Conservation (phyloP, 352 stramenopile species). For the Phytophthora lateralis region DNA sequence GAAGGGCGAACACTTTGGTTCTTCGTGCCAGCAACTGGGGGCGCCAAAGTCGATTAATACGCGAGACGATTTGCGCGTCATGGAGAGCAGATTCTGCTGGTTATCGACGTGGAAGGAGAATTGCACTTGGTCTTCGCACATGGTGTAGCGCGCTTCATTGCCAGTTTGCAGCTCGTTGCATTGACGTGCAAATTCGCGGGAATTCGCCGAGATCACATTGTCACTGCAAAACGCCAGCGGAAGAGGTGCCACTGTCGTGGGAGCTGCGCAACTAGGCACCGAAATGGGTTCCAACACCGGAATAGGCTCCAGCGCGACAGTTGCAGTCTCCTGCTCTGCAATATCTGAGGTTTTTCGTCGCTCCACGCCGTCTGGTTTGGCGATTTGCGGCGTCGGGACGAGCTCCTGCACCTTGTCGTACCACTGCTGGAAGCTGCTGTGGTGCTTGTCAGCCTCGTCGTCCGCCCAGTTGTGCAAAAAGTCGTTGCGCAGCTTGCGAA, state of each 20-base stretch:
- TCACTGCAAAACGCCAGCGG: conserved; percentile 2
- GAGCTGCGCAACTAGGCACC: neutral
- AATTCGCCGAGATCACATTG: neutral
- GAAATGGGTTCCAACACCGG: conserved; percentile 15
- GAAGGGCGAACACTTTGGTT: conserved; percentile 32
- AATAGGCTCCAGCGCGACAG: conserved; percentile 4
- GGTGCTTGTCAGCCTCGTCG: conserved; percentile 49
- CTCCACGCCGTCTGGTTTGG: conserved; percentile 39
- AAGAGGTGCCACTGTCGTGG: neutral
- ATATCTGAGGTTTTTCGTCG: conserved; percentile 1
- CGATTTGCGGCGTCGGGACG: conserved; percentile 53
- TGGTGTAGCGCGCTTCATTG: conserved; percentile 17
- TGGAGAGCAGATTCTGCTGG: conserved; percentile 27
- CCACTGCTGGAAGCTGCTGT: conserved; percentile 57
- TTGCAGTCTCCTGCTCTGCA: neutral
- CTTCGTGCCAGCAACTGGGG: conserved; percentile 54
- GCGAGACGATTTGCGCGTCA: conserved; percentile 25
- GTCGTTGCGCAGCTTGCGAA: conserved; percentile 46
- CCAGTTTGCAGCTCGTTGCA: conserved; percentile 19
- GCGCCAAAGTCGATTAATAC: conserved; percentile 62
- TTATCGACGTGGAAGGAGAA: conserved; percentile 18
- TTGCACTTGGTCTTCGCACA: conserved; percentile 25
- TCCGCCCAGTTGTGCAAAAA: conserved; percentile 80
- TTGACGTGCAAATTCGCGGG: neutral
- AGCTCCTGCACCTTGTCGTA: conserved; percentile 48